A percentile compares a stretch with the other conserved stretches of the same genome.
phyloP scores from a whole-genome alignment of 2,329 filamentous ascomycete species.

The Diplodia intermedia region DNA sequence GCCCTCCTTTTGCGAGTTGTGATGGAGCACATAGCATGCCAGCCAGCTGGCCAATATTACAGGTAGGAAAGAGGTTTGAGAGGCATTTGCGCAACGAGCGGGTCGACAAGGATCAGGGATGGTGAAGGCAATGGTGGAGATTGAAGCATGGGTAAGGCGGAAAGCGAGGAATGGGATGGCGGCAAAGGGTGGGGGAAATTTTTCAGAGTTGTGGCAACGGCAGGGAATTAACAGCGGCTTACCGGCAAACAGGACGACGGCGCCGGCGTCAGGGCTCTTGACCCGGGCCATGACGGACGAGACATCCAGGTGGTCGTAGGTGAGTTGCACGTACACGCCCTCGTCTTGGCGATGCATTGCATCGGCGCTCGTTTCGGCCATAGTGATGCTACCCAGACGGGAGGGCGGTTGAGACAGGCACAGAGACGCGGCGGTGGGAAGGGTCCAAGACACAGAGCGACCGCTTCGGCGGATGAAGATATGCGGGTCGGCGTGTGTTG shows the following conservation, averaged over 20 bases:
- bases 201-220: conserved; percentile 1
- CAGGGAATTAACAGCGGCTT: conserved; percentile 35
- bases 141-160: not conserved
- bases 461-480: conserved; percentile 15
- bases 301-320: conserved; percentile 65
- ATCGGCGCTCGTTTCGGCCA: conserved; percentile 12
- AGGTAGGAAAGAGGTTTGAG: conserved; percentile 8
- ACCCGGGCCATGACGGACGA: conserved; percentile 68
- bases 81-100: conserved; percentile 4
- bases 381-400: not conserved
- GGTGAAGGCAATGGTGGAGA: not conserved
- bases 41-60: not conserved
- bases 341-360: conserved; percentile 47
- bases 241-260: conserved; percentile 79
- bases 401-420: conserved; percentile 8
- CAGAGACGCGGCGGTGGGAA: conserved; percentile 13
- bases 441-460: conserved; percentile 22
- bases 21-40: conserved; percentile 28
- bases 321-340: conserved; percentile 72
- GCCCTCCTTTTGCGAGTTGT: conserved; percentile 17
- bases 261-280: conserved; percentile 74
- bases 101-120: conserved; percentile 2
- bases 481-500: conserved; percentile 14
- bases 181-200: conserved; percentile 20
- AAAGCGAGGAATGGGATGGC: conserved; percentile 12